Evolutionary conservation across 495 filamentous ascomycete species (phyloP).

Genomic region (Penicillium robsamsonii): DNA sequence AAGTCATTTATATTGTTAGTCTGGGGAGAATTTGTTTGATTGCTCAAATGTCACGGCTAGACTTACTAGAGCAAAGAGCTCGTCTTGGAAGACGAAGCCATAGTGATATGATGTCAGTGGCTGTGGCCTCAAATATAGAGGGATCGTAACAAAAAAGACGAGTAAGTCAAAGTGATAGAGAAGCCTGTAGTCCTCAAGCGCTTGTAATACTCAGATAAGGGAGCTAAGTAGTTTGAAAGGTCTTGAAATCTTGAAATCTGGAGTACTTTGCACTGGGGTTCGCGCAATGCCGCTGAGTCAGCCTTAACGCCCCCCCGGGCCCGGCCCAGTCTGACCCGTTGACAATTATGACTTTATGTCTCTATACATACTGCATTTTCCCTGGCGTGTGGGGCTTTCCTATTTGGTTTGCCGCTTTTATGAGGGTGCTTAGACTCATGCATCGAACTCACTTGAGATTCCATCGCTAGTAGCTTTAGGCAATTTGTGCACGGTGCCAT

Average conservation of each 20-base stretch:
- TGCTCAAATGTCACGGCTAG: background rate
- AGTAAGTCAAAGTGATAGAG: background rate
- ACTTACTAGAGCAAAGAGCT: constrained; percentile 80
- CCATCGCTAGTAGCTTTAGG: too few relatives aligned
- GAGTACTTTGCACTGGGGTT: background rate
- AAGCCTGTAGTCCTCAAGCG: background rate
- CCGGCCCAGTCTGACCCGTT: too few relatives aligned
- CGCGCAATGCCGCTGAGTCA: background rate
- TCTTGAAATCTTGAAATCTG: background rate
- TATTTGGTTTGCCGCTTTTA: too few relatives aligned
- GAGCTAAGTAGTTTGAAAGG: background rate
- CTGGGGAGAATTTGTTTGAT: background rate
- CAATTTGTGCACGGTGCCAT: too few relatives aligned
- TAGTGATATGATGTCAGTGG: constrained; percentile 29
- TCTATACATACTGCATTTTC: too few relatives aligned
- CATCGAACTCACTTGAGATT: too few relatives aligned
- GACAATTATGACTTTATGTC: too few relatives aligned
- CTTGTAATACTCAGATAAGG: background rate
- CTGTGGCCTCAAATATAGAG: background rate
- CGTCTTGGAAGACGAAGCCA: constrained; percentile 79
- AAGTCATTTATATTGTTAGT: background rate
- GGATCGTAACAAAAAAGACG: background rate
- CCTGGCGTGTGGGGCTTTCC: too few relatives aligned
- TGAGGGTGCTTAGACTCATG: too few relatives aligned
- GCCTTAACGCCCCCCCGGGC: background rate